Conservation (phyloP, 805 yeast species). For the Myxozyma vanderwaltii region DNA sequence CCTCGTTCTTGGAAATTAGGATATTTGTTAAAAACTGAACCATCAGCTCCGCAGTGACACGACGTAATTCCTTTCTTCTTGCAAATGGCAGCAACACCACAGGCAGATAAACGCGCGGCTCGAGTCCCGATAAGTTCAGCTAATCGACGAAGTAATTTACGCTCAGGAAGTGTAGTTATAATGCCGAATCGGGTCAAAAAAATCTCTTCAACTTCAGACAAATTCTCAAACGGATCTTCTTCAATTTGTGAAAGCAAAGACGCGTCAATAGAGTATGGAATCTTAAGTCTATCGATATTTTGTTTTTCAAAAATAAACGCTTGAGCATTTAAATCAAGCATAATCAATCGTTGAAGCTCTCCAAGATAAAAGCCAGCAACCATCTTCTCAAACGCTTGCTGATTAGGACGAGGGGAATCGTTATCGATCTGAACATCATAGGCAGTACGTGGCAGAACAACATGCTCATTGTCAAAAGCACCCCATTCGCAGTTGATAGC, state of each 20-base stretch:
- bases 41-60: conserved; percentile 93
- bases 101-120: conserved; percentile 86
- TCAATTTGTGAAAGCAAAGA: conserved; percentile 85
- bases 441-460: conserved; percentile 82
- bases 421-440: conserved; percentile 79
- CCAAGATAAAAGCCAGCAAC: conserved; percentile 96
- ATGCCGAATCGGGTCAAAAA: conserved; percentile 63
- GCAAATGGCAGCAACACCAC: conserved; percentile 95
- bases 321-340: conserved; percentile 68
- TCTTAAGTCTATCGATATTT: conserved; percentile 62
- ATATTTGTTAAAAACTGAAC: conserved; percentile 91
- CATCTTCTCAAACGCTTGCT: conserved; percentile 96
- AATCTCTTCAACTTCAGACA: conserved; percentile 70
- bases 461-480: conserved; percentile 90
- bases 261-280: conserved; percentile 79
- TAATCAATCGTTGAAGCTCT: conserved; percentile 78
- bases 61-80: conserved; percentile 72
- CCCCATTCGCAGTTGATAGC: conserved; percentile 99
- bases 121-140: conserved; percentile 89
- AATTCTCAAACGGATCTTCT: conserved; percentile 83
- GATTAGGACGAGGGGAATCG: conserved; percentile 93
- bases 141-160: conserved; percentile 76
- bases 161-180: conserved; percentile 71
- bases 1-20: conserved; percentile 91
- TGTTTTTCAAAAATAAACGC: conserved; percentile 71